Evolutionary conservation across 805 yeast genomes (phyloP).

Genomic region (Candida pseudoglaebosa): DNA sequence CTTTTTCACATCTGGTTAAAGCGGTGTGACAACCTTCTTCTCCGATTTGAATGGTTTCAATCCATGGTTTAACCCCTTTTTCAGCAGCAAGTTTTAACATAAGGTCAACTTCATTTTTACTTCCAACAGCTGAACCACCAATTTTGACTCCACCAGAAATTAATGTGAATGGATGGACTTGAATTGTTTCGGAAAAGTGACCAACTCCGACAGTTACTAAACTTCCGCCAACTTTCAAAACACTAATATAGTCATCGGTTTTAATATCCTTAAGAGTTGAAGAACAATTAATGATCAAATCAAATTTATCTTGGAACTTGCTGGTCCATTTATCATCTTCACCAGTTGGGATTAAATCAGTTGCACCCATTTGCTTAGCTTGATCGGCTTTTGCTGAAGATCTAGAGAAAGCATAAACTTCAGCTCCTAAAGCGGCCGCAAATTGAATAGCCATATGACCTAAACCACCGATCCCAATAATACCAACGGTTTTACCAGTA

Average conservation of each 20-base stretch:
- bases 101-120: conserved; percentile 60
- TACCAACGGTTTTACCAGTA: conserved; percentile 44
- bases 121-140: conserved; percentile 59
- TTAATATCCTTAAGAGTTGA: conserved; percentile 19
- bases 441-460: conserved; percentile 61
- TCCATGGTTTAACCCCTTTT: conserved; percentile 57
- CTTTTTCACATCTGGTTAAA: conserved; percentile 48
- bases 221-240: conserved; percentile 55
- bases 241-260: conserved; percentile 26
- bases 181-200: conserved; percentile 35
- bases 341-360: conserved; percentile 44
- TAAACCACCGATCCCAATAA: conserved; percentile 64
- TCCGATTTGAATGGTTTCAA: conserved; percentile 53
- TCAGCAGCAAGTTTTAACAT: conserved; percentile 63
- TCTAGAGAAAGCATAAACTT: conserved; percentile 45
- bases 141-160: conserved; percentile 46
- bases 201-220: conserved; percentile 70
- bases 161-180: conserved; percentile 50
- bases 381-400: conserved; percentile 26
- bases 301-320: conserved; percentile 31
- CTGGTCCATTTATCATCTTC: conserved; percentile 43
- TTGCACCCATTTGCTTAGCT: conserved; percentile 30
- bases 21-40: conserved; percentile 53
- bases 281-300: conserved; percentile 49
- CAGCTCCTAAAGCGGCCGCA: conserved; percentile 63